Evolutionary conservation across 1,139 yeast genomes (phyloP), one percentile per base, ranked within the genome.

Genomic region (Zygoascus sp.): DNA sequence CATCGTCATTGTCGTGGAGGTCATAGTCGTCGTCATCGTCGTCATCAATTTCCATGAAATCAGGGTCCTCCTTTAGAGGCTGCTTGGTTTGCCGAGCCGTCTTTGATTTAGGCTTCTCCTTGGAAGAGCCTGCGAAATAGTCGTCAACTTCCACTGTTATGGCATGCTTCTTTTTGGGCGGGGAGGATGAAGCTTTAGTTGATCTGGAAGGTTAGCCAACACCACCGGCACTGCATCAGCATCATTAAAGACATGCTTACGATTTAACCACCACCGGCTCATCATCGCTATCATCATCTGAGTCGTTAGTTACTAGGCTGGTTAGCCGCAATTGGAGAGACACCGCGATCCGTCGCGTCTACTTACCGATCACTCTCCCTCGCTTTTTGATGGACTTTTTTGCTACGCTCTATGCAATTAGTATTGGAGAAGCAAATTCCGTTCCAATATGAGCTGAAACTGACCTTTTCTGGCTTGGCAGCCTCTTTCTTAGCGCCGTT

Each of bases 281-380:
- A n/a, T 35, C 39, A 20, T 35, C 39, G 20, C 39, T 35, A n/a
- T 35, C 39, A 19, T 35, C 39, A 35, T 35, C 39, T 35, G 3
- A 17, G 5, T 10, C 5, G 16, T 35, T 35, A 35, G 39, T n/a
- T 3, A 9, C 27, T 30, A 13, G 5, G 13, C 11, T 25, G 28
- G 28, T 3, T 25, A 25, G 27, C 27, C 27, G n/a, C n/a, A n/a
- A n/a, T n/a, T n/a, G n/a, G n/a, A n/a, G n/a, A n/a, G n/a, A n/a
- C 28, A n/a, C 9, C 34, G 34, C 34, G 34, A 30, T n/a, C 16
- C 5, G 11, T 30, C 34, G 17, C 34, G 34, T 15, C 16, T 30
- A 30, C 8, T 30, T 11, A 30, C 34, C 34, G 34, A 30, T 30
- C 10, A 30, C 13, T 30, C 34, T 11, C 5, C 34, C 34, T 11